A percentile compares a stretch with the other conserved stretches of the same genome.
These are phyloP conservation scores for Laguncularia racemosa DNA, from an alignment of 345 rosid genomes.

Conservation along the genomic window DNA sequence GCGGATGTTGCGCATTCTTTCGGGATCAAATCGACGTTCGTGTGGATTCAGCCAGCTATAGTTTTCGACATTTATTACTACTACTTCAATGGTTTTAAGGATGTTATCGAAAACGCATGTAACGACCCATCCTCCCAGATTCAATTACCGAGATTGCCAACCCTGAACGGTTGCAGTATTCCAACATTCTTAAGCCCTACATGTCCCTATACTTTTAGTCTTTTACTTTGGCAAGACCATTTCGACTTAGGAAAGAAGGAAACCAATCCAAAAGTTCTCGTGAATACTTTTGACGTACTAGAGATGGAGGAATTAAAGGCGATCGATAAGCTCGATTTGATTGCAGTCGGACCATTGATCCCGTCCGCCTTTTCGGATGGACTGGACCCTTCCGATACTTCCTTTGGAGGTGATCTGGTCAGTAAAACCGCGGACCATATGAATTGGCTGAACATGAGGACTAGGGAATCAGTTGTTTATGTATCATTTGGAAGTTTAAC, in stretches of 20 bases:
- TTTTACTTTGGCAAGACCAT: constrained; percentile 13
- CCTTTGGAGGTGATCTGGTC: constrained; percentile 23
- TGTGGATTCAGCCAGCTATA: constrained; percentile 61
- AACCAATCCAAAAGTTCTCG: constrained; percentile 27
- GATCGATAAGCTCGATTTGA: constrained; percentile 13
- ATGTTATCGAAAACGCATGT: constrained; percentile 9
- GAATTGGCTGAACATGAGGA: constrained; percentile 30
- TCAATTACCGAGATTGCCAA: constrained; percentile 37
- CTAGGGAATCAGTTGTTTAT: constrained; percentile 22
- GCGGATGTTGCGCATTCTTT: constrained; percentile 32
- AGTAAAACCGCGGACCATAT: constrained; percentile 13
- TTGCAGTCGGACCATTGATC: constrained; percentile 40
- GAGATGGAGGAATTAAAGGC: constrained; percentile 32
- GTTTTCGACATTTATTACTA: constrained; percentile 44
- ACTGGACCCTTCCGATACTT: constrained; percentile 7
- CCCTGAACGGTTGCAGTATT: constrained; percentile 21
- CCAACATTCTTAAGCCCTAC: constrained; percentile 38
- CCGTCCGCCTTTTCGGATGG: constrained; percentile 20
- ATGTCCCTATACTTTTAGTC: not conserved
- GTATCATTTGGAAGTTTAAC: constrained; percentile 33
- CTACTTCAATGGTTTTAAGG: constrained; percentile 30
- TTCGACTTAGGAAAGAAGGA: constrained; percentile 24
- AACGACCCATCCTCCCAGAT: constrained; percentile 13
- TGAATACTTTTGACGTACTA: constrained; percentile 48
- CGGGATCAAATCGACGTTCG: constrained; percentile 23